Conservation (phyloP, 176 grass and related monocot species). For the Aegilops sharonensis region DNA sequence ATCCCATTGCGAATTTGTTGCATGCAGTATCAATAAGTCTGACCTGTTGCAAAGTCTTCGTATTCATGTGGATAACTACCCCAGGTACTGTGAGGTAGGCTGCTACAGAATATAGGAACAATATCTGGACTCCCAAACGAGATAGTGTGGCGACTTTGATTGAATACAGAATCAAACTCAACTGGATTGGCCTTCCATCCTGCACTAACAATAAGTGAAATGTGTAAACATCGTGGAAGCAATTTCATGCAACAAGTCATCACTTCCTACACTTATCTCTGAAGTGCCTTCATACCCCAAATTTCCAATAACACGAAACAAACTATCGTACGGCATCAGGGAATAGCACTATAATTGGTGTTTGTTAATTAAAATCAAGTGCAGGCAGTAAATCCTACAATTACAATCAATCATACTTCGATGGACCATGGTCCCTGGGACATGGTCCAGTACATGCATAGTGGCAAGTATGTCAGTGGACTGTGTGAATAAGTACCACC, state of each 20-base stretch:
- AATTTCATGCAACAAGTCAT: neutral
- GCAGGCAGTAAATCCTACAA: neutral
- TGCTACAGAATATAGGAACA: slow-evolving; percentile 93
- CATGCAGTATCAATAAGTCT: slow-evolving; percentile 16
- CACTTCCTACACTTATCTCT: neutral
- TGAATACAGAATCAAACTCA: slow-evolving; percentile 98
- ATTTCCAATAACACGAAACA: slow-evolving; percentile 14
- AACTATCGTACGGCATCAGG: slow-evolving; percentile 2
- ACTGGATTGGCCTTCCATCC: slow-evolving; percentile 98
- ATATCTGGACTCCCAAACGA: slow-evolving; percentile 91
- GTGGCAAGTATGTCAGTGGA: neutral
- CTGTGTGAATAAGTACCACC: neutral
- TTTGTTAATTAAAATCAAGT: slow-evolving; percentile 5
- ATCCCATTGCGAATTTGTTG: neutral
- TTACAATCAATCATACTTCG: neutral
- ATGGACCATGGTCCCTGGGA: neutral
- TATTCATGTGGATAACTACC: slow-evolving; percentile 76
- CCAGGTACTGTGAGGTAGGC: slow-evolving; percentile 78
- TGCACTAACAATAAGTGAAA: slow-evolving; percentile 30
- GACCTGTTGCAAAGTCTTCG: slow-evolving; percentile 90
- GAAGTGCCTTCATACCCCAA: neutral
- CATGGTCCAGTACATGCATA: neutral
- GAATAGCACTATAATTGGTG: slow-evolving; percentile 6
- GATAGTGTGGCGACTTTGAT: slow-evolving; percentile 73
- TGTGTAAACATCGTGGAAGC: neutral